phyloP scores from a whole-genome alignment of 805 yeast species.

The Starmerella powellii region DNA sequence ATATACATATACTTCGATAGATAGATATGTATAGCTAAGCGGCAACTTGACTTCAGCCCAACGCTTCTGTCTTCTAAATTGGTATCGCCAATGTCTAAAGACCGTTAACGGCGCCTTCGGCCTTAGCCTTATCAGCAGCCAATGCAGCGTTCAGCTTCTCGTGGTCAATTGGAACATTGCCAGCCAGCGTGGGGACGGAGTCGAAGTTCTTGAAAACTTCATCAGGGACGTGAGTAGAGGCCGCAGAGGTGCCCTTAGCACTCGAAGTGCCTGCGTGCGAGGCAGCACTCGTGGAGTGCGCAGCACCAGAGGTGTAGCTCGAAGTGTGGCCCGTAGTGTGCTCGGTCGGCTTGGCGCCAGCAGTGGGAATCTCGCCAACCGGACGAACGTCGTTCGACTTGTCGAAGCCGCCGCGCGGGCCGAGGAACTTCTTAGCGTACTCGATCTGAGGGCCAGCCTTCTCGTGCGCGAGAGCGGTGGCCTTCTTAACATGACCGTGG shows the following conservation, averaged over 20 bases:
- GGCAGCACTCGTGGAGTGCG: background rate
- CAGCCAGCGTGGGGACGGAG: slow-evolving; percentile 28
- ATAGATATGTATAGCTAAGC: background rate
- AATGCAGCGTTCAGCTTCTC: slow-evolving; percentile 14
- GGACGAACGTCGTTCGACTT: slow-evolving; percentile 16
- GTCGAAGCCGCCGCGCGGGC: slow-evolving; percentile 31
- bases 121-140: slow-evolving; percentile 16
- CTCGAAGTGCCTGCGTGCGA: slow-evolving; percentile 10
- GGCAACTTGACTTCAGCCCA: too few relatives aligned
- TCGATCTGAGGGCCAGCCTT: slow-evolving; percentile 31
- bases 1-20: background rate
- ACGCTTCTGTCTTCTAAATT: too few relatives aligned
- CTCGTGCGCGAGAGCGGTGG: slow-evolving; percentile 22
- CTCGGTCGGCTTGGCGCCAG: slow-evolving; percentile 24
- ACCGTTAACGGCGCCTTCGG: slow-evolving; percentile 9
- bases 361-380: slow-evolving; percentile 21
- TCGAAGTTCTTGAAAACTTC: slow-evolving; percentile 21
- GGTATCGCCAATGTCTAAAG: background rate
- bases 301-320: slow-evolving; percentile 2
- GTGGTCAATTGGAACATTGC: slow-evolving; percentile 26
- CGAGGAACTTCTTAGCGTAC: slow-evolving; percentile 25
- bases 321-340: slow-evolving; percentile 17
- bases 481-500: slow-evolving; percentile 21
- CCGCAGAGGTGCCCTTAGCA: slow-evolving; percentile 9
- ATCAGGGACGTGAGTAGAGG: slow-evolving; percentile 13